These are phyloP conservation scores for Neocucurbitaria cava DNA, from an alignment of 2,329 filamentous ascomycete species.

Conservation along the genomic window DNA sequence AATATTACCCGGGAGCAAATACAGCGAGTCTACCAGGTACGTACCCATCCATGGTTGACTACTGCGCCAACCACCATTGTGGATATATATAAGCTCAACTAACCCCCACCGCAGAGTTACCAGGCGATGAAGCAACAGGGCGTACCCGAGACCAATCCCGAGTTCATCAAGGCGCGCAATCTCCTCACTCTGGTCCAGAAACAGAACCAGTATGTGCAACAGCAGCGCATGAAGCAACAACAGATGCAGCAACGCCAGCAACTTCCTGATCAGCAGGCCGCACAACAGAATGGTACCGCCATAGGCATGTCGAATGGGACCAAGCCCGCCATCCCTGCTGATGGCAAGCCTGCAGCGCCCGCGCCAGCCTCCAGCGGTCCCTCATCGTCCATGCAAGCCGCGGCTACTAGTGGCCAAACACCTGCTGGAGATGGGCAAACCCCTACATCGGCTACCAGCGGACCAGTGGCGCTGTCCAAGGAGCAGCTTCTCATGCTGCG, in stretches of 20 bases:
- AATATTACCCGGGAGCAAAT: conserved; percentile 79
- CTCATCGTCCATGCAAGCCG: conserved; percentile 30
- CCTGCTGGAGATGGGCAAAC: conserved; percentile 51
- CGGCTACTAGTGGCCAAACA: conserved; percentile 32
- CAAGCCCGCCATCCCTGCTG: conserved; percentile 37
- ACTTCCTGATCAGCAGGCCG: conserved; percentile 54
- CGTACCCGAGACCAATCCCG: conserved; percentile 81
- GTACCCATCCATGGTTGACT: conserved; percentile 30
- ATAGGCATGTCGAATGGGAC: conserved; percentile 55
- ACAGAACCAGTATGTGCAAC: conserved; percentile 57
- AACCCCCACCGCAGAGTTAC: conserved; percentile 72
- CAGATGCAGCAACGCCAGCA: conserved; percentile 64
- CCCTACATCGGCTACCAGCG: conserved; percentile 36
- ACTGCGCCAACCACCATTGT: conserved; percentile 8
- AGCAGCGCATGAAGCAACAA: conserved; percentile 52
- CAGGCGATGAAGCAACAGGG: conserved; percentile 87
- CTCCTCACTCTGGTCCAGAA: conserved; percentile 76
- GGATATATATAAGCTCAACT: conserved; percentile 34
- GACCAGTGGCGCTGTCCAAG: conserved; percentile 47
- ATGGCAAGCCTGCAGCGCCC: conserved; percentile 30
- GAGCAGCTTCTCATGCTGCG: conserved; percentile 81
- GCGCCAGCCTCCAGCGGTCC: conserved; percentile 30
- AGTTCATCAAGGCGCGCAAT: conserved; percentile 82
- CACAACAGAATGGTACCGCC: conserved; percentile 59
- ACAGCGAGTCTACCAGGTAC: conserved; percentile 74